Percentiles rank a stretch among this genome's conserved stretches.
phyloP scores from a whole-genome alignment of 805 yeast species.

The Blastobotrys parvus region DNA sequence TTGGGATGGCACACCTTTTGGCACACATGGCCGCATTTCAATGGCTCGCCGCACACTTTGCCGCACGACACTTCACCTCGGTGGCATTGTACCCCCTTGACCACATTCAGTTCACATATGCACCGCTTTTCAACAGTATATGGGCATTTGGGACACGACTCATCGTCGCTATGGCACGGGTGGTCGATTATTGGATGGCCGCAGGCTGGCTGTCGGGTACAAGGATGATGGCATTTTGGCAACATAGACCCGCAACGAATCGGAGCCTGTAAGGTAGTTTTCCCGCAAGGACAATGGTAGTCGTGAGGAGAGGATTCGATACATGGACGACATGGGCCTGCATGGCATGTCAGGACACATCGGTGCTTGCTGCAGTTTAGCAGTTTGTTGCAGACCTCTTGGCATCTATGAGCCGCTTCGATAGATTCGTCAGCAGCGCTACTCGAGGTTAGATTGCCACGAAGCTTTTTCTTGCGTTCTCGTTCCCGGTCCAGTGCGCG shows the following conservation, averaged over 20 bases:
- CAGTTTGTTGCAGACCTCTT: conserved; percentile 52
- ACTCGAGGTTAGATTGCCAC: conserved; percentile 36
- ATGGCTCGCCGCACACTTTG: conserved; percentile 44
- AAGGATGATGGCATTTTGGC: conserved; percentile 58
- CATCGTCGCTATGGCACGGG: conserved; percentile 60
- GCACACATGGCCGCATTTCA: conserved; percentile 49
- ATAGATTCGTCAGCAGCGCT: conserved; percentile 42
- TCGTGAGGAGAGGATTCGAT: conserved; percentile 75
- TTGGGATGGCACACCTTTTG: conserved; percentile 46
- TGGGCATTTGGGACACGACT: conserved; percentile 72
- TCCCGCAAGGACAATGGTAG: conserved; percentile 71
- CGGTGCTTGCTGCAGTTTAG: conserved; percentile 60
- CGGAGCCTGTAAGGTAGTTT: conserved; percentile 70
- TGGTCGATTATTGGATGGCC: conserved; percentile 66
- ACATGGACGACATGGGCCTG: conserved; percentile 75
- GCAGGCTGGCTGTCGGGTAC: conserved; percentile 49
- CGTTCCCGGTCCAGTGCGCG: conserved; percentile 49
- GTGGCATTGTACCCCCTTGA: conserved; percentile 62
- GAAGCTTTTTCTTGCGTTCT: conserved; percentile 37
- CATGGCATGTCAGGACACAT: conserved; percentile 66
- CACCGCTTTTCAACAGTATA: conserved; percentile 47
- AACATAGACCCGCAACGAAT: conserved; percentile 72
- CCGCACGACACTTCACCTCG: conserved; percentile 65
- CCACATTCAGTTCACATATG: conserved; percentile 48
- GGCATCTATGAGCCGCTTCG: conserved; percentile 70